phyloP scores from a whole-genome alignment of 2,329 filamentous ascomycete genomes.

The Diaporthe longicolla region DNA sequence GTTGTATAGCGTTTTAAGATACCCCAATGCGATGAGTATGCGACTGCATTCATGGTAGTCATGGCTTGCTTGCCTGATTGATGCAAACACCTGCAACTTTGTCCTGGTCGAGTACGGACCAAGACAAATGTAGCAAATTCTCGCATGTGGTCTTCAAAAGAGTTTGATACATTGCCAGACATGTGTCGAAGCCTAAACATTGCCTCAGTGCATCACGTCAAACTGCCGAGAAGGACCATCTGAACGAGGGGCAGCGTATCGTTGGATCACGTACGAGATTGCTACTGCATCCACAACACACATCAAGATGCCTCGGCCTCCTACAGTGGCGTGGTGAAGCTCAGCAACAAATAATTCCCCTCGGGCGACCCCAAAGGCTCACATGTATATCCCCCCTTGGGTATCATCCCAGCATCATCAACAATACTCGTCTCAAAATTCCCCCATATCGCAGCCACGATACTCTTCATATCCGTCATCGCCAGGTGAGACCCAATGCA shows the following conservation, averaged over 20 bases:
- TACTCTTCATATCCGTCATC: slow-evolving; percentile 47
- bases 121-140: too few relatives aligned
- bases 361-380: slow-evolving; percentile 20
- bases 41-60: background rate
- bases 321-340: background rate
- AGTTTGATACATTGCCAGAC: too few relatives aligned
- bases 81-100: too few relatives aligned
- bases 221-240: too few relatives aligned
- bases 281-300: background rate
- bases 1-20: slow-evolving; percentile 33
- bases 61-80: background rate
- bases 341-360: slow-evolving; percentile 11
- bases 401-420: slow-evolving; percentile 18
- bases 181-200: too few relatives aligned
- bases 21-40: slow-evolving; percentile 25
- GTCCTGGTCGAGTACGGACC: too few relatives aligned
- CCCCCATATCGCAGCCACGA: slow-evolving; percentile 22
- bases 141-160: too few relatives aligned
- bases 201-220: too few relatives aligned
- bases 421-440: background rate
- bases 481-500: slow-evolving; percentile 80
- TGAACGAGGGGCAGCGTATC: too few relatives aligned
- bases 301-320: background rate
- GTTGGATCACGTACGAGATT: background rate
- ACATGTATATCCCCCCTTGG: slow-evolving; percentile 7